Evolutionary conservation across 2,329 filamentous ascomycete species (phyloP), one percentile per base, ranked within the genome.

Genomic region (Elsinoe arachidis): DNA sequence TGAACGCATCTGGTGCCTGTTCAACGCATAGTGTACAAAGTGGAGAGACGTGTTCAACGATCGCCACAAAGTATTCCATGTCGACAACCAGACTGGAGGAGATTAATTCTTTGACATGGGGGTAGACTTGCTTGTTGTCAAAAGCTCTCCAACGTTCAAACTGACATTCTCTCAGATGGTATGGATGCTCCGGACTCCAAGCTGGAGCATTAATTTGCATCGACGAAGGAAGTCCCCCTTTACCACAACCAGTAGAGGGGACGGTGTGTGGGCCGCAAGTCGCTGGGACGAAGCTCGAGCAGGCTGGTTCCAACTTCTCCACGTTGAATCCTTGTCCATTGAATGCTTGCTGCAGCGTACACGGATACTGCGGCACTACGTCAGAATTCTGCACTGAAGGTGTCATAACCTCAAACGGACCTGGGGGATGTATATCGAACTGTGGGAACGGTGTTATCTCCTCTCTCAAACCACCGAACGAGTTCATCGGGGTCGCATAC

Each of bases 251-350:
- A 1, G 59, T 1, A 11, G 21, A 30, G 3, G 69, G 71, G 47
- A 71, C 72, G n/a, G 59, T 69, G 0, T 78, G 78, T 61, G 78
- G 78, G 0, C 78, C 78, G 1, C 67, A 72, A 37, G 23, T 49
- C 5, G 9, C 5, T 9, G 30, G 30, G n/a, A 23, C 44, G 10
- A 23, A 11, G 21, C 44, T 49, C 23, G 67, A 71, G 0, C 69
- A 26, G 6, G 3, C 70, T 3, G 73, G 74, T 0, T 76, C 74
- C 0, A 52, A 61, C 7, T 49, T 70, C 1, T 49, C 56, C 5
- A 58, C 63, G 35, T 61, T 67, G 9, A 67, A 65, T 56, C 61
- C 63, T 1, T 68, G 66, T 55, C 70, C 68, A 7, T 63, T 74
- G 5, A 73, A 73, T 49, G 71, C 69, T 1, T 76, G 73, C 61